A percentile compares a stretch with the other conserved stretches of the same genome.
Conservation (phyloP, 768 basidiomycete genomes). For the Suillus plorans region DNA sequence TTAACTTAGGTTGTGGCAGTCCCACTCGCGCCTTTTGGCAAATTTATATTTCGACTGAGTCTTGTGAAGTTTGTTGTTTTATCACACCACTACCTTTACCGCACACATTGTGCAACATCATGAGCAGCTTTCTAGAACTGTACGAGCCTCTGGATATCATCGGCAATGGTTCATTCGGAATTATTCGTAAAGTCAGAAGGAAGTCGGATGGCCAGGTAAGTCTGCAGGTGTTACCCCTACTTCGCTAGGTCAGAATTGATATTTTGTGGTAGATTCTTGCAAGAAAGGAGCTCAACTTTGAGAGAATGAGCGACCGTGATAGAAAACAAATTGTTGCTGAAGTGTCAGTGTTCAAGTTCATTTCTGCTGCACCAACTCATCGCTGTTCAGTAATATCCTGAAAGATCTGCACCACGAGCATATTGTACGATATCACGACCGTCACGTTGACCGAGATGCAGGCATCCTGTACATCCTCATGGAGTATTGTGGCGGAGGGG, state of each 20-base stretch:
- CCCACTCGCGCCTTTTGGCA: constrained; percentile 11
- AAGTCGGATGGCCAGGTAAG: constrained; percentile 81
- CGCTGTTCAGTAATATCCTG: constrained; percentile 76
- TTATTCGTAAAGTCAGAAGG: constrained; percentile 91
- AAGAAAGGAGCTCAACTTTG: constrained; percentile 95
- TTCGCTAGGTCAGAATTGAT: not conserved
- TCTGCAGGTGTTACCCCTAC: constrained; percentile 14
- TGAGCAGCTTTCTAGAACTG: constrained; percentile 56
- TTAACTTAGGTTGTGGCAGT: not conserved
- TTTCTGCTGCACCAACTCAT: not conserved
- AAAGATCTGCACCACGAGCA: constrained; percentile 94
- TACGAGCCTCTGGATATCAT: constrained; percentile 92
- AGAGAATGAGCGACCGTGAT: constrained; percentile 94
- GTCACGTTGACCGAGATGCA: constrained; percentile 85
- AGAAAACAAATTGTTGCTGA: constrained; percentile 96
- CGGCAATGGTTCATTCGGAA: constrained; percentile 96
- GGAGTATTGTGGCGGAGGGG: constrained; percentile 99
- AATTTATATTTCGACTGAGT: constrained; percentile 24
- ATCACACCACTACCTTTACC: not conserved
- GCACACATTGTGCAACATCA: constrained; percentile 14
- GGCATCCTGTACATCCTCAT: constrained; percentile 96
- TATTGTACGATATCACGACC: constrained; percentile 94
- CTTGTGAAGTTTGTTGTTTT: not conserved
- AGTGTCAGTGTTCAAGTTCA: constrained; percentile 64
- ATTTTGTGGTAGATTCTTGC: constrained; percentile 64